Conservation (phyloP, 2,329 filamentous ascomycete species). For the Calonectria naviculata region DNA sequence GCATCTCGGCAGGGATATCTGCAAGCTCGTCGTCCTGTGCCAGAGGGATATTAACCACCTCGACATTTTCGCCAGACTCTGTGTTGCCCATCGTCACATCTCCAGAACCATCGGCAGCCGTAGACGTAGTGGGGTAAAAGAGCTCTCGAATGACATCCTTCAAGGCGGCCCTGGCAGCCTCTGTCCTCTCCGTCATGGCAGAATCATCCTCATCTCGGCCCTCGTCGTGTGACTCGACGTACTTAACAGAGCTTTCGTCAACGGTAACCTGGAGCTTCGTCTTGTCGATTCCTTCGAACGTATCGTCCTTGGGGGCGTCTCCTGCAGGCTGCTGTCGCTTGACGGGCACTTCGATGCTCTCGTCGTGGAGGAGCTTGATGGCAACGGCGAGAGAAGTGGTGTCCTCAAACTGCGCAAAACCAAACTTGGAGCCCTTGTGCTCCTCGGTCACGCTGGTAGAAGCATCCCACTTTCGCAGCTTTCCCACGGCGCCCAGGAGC, state of each 20-base stretch:
- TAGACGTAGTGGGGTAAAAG: slow-evolving; percentile 70
- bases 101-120: slow-evolving; percentile 62
- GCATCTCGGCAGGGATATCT: slow-evolving; percentile 96
- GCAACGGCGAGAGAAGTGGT: slow-evolving; percentile 87
- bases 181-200: slow-evolving; percentile 73
- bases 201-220: slow-evolving; percentile 75
- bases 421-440: slow-evolving; percentile 86
- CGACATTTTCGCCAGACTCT: slow-evolving; percentile 72
- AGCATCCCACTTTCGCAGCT: slow-evolving; percentile 86
- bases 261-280: slow-evolving; percentile 78
- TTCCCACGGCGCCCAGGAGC: slow-evolving; percentile 81
- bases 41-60: slow-evolving; percentile 90
- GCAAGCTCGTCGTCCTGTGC: slow-evolving; percentile 91
- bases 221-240: slow-evolving; percentile 84
- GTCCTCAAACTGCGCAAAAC: slow-evolving; percentile 96
- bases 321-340: slow-evolving; percentile 74
- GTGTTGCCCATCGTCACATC: slow-evolving; percentile 78
- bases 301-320: slow-evolving; percentile 55
- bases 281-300: slow-evolving; percentile 72
- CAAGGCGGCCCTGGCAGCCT: slow-evolving; percentile 75
- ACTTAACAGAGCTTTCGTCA: slow-evolving; percentile 85
- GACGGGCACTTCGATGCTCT: slow-evolving; percentile 84
- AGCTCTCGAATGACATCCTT: slow-evolving; percentile 76
- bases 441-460: slow-evolving; percentile 70
- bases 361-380: slow-evolving; percentile 83